Evolutionary conservation across 805 yeast species (phyloP), one percentile per base, ranked within the genome.

Genomic region (Kodamaea jinghongensis): DNA sequence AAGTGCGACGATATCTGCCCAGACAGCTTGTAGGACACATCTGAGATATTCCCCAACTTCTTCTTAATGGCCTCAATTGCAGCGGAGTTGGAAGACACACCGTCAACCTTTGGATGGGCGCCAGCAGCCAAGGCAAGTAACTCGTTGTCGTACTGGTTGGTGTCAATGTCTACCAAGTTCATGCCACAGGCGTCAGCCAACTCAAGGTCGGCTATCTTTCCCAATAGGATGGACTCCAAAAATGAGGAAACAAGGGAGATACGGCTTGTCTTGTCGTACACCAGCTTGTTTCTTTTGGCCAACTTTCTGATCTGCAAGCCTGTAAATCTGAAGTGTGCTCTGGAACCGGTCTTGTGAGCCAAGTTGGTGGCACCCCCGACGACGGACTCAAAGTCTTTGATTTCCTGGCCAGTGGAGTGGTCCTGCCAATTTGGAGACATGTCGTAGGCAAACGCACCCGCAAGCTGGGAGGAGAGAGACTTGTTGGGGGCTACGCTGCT

Each of bases 371-470:
- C 56, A 6, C 67, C 67, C 3, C 86, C 89, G 8, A 75, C 75
- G 1, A 67, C 67, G 1, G 57, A 56, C 52, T 86, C 93, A 51
- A 87, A 81, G 25, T 59, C 71, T 20, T 65, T 54, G 41, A 86
- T 70, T 56, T 89, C 95, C 14, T 69, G 61, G 3, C 78, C 83
- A 0, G 97, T 89, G 16, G 93, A 83, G 55, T 87, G 95, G 55
- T 89, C 96, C 61, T 89, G 97, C 97, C 97, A 89, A 56, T 90
- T 89, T 6, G 96, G 96, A 4, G 95, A 82, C 29, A 70, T 70
- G 4, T 72, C 67, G 49, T 79, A 71, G 1, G 91, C 68, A 48
- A 86, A 82, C 1, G 84, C 83, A 1, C 49, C 49, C 2, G 52
- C 49, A 28, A 85, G 51, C 45, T 75, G 85, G 1, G 65, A 71